Evolutionary conservation across 176 grass and related monocot genomes (phyloP).

Genomic region (Lolium rigidum): DNA sequence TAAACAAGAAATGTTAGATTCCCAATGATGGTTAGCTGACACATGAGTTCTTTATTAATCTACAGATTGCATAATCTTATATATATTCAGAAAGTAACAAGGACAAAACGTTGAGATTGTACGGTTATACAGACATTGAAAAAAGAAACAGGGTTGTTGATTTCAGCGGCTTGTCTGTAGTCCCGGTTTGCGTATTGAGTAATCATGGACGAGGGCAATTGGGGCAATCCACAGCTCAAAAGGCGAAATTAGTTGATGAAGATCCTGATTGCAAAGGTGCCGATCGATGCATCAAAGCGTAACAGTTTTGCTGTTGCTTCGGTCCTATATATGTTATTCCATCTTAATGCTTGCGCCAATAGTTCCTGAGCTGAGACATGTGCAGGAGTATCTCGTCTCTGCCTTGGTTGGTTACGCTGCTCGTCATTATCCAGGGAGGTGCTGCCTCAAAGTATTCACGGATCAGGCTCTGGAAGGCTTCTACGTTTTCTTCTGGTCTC

Average conservation of each 20-base stretch:
- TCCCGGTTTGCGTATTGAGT: slow-evolving; percentile 48
- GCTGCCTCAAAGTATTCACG: slow-evolving; percentile 78
- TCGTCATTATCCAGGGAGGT: slow-evolving; percentile 98
- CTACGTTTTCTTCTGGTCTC: slow-evolving; percentile 89
- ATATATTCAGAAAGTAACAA: slow-evolving; percentile 47
- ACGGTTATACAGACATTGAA: slow-evolving; percentile 44
- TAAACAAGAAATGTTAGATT: slow-evolving; percentile 47
- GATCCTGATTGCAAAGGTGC: slow-evolving; percentile 32
- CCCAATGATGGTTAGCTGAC: slow-evolving; percentile 45
- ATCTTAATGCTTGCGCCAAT: slow-evolving; percentile 87
- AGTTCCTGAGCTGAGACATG: slow-evolving; percentile 96
- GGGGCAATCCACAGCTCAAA: slow-evolving; percentile 62
- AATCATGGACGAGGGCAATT: slow-evolving; percentile 48
- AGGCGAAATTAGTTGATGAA: slow-evolving; percentile 43
- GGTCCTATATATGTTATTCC: slow-evolving; percentile 7
- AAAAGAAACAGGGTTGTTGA: slow-evolving; percentile 20
- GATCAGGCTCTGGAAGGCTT: slow-evolving; percentile 76
- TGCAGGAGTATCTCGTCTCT: slow-evolving; percentile 96
- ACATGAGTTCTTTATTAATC: slow-evolving; percentile 34
- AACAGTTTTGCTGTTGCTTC: slow-evolving; percentile 26
- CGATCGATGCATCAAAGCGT: slow-evolving; percentile 32
- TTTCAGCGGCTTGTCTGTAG: slow-evolving; percentile 50
- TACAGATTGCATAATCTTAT: slow-evolving; percentile 30
- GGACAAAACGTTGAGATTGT: slow-evolving; percentile 41
- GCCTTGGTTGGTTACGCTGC: slow-evolving; percentile 87